Base-by-base conservation (phyloP, 805 yeast species). In the Metschnikowia lachancei region DNA sequence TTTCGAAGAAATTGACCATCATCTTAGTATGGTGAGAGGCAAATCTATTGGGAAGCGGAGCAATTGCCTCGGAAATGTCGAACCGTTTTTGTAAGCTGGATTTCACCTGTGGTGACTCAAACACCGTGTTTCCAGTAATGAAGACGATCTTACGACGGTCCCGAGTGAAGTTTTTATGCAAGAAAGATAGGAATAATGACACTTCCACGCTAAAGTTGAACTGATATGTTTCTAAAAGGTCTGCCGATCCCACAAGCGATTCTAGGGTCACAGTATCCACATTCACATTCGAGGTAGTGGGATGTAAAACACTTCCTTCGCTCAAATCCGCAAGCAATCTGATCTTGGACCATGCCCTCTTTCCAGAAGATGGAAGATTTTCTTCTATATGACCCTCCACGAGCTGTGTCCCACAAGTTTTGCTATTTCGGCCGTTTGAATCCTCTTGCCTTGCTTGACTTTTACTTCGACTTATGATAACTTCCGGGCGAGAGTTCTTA, bases 21-120 rank as follows among this genome's bases (percentile, higher is more conserved):
- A 84, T 65, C 58, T 85, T 85, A 1, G 87, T 74, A 59, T 85
- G 92, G 60, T 85, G 90, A 3, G 65, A 63, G n/a, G 65, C 76
- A 54, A 46, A 75, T 24, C 60, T 53, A 50, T 50, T 67, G 10
- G 67, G 70, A 39, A 58, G 54, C 46, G 47, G 59, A 10, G 69
- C 74, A 12, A 70, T 53, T 1, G 76, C 56, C 46, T 66, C 65
- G 4, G 52, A 35, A 12, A 69, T 45, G 43, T 65, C 60, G 47
- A 57, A 61, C 31, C 57, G 50, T 14, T 43, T 14, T 4, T 49
- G 49, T 11, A 38, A 11, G 12, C 11, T 17, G 26, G n/a, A 13
- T 28, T 14, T 43, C 37, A 28, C 9, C 1, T 37, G 31, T 2
- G 36, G 26, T 1, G 33, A 32, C 29, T 20, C 45, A 26, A 32